Evolutionary conservation across 768 basidiomycete species (phyloP), one percentile per base, ranked within the genome.

Genomic region (Scleroderma citrinum): DNA sequence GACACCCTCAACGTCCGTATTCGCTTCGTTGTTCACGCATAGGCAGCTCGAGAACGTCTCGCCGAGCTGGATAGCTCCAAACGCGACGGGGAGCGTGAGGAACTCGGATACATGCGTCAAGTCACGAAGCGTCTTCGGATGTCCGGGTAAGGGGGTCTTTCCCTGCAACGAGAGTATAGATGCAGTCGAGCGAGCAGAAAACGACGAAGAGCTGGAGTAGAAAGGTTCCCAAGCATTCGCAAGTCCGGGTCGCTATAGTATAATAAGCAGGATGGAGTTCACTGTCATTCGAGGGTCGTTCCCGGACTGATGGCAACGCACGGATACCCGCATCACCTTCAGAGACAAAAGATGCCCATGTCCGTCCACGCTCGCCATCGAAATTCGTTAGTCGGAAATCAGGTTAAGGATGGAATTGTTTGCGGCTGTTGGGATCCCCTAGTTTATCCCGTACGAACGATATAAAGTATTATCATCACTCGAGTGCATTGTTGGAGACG

Each of bases 271-370:
- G 24, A 37, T 24, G 26, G 47, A 43, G 45, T 39, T 48, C 19
- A 38, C 50, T 42, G 49, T 46, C 47, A 38, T 48, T 50, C 34
- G 24, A 35, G 37, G 39, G 47, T 37, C 38, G 34, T 41, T 35
- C 26, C 26, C 7, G 30, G 31, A 53, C 11, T 12, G 31, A 52
- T 7, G 44, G 21, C 44, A 35, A 82, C 87, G 67, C 69, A 92
- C 89, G 64, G 88, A 91, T 50, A 89, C 78, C 47, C 89, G 79
- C 85, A 92, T 92, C 49, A 91, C 89, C 66, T 92, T 92, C 56
- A 92, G 71, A 3, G 89, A 84, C 36, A 92, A 63, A 32, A 83
- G 70, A 64, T 90, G 87, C 1, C 75, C 71, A 48, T 79, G 76
- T 34, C 76, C 76, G 53, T 88, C 85, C 53, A 65, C 62, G 38